Evolutionary conservation across 116 monocot genomes (phyloP).

Genomic region (Dioscorea cayenensis): DNA sequence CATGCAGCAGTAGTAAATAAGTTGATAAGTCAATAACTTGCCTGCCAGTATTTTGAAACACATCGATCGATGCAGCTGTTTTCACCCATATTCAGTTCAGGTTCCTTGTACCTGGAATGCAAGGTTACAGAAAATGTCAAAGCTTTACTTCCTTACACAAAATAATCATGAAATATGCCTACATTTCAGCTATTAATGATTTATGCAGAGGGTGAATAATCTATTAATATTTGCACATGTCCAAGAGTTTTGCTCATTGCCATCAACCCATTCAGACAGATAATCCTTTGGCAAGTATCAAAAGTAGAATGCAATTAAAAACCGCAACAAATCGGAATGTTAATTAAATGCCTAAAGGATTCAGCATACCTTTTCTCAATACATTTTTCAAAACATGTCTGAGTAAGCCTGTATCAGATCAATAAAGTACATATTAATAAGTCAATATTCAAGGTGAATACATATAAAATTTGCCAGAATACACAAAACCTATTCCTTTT

Average conservation of each 20-base stretch:
- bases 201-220: too few species aligned
- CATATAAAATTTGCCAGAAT: not conserved
- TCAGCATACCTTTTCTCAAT: slow-evolving; percentile 24
- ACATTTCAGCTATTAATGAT: too few species aligned
- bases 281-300: too few species aligned
- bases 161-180: not conserved
- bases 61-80: slow-evolving; percentile 98
- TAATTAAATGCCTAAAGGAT: not conserved
- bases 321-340: not conserved
- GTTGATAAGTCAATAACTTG: slow-evolving; percentile 7
- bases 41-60: slow-evolving; percentile 98
- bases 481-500: not conserved
- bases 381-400: slow-evolving; percentile 90
- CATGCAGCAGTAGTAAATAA: not conserved
- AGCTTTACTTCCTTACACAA: not conserved
- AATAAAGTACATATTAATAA: not conserved
- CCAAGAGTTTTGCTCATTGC: too few species aligned
- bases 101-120: slow-evolving; percentile 72
- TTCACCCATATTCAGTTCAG: slow-evolving; percentile 98
- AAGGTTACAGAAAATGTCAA: not conserved
- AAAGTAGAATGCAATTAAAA: not conserved
- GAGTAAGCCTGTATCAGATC: slow-evolving; percentile 61
- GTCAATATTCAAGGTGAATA: slow-evolving; percentile 1
- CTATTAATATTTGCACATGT: too few species aligned
- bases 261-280: too few species aligned